Evolutionary conservation across 768 basidiomycete genomes (phyloP).

Genomic region (Rhodocollybia butyracea): DNA sequence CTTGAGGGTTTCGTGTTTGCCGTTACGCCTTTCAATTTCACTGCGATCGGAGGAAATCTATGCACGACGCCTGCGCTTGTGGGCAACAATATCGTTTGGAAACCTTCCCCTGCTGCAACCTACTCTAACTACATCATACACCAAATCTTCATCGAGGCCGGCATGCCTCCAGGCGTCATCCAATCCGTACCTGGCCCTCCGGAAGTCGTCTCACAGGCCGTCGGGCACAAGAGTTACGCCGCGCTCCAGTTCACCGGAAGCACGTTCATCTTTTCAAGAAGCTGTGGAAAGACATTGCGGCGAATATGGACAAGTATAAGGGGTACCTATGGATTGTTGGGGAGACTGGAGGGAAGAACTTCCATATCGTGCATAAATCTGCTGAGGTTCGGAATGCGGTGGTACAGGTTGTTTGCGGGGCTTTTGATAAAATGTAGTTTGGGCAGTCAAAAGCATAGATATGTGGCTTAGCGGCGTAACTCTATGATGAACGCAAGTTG

Average conservation of each 20-base stretch:
- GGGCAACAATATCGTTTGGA: slow-evolving; percentile 96
- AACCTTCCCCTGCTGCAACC: slow-evolving; percentile 92
- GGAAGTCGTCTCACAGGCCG: slow-evolving; percentile 81
- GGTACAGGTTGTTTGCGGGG: slow-evolving; percentile 79
- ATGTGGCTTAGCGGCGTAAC: no score
- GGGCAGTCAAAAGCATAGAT: no score
- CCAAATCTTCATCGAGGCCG: slow-evolving; percentile 91
- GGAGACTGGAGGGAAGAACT: slow-evolving; percentile 99
- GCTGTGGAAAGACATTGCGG: slow-evolving; percentile 93
- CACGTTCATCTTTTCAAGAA: slow-evolving; percentile 93
- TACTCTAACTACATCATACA: slow-evolving; percentile 93
- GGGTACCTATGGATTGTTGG: slow-evolving; percentile 95
- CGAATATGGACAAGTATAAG: slow-evolving; percentile 83
- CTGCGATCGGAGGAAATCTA: slow-evolving; percentile 96
- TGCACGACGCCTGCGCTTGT: slow-evolving; percentile 88
- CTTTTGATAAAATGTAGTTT: no score
- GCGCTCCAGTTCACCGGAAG: slow-evolving; percentile 96
- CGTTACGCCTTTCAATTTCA: slow-evolving; percentile 98
- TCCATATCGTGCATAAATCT: slow-evolving; percentile 86
- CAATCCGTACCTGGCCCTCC: slow-evolving; percentile 96
- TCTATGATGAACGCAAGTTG: no score
- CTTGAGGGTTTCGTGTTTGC: slow-evolving; percentile 99
- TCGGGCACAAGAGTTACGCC: slow-evolving; percentile 76
- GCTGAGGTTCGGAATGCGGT: slow-evolving; percentile 92
- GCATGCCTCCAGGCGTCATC: slow-evolving; percentile 90